Evolutionary conservation across 2,329 filamentous ascomycete genomes (phyloP).

Genomic region (Colletotrichum tanaceti): DNA sequence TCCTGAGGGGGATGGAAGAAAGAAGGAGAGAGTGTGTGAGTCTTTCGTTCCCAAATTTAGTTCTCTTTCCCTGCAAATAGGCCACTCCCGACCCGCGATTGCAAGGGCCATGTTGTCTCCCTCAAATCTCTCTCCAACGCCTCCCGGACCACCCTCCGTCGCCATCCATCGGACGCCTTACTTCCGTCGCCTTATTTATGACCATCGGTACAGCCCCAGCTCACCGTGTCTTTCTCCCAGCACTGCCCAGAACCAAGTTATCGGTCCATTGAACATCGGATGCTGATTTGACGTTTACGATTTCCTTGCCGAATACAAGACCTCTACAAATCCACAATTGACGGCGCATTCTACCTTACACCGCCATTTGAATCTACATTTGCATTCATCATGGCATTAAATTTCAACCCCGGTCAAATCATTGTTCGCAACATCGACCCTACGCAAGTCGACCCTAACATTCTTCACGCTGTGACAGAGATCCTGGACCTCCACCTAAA

Average conservation of each 20-base stretch:
- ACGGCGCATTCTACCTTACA: constrained; percentile 9
- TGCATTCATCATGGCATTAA: constrained; percentile 14
- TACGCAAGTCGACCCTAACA: constrained; percentile 18
- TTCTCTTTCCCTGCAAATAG: neutral
- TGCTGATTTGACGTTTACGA: neutral
- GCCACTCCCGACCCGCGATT: constrained; percentile 4
- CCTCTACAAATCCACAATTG: neutral
- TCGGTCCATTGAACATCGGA: neutral
- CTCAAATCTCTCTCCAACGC: constrained; percentile 16
- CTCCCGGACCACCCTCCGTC: neutral
- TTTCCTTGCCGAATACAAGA: neutral
- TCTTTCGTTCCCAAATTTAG: constrained; percentile 22
- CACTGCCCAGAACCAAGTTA: neutral
- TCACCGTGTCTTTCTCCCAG: neutral
- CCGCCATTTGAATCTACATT: constrained; percentile 1
- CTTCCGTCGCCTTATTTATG: constrained; percentile 22
- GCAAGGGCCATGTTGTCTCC: constrained; percentile 19
- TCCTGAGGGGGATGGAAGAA: constrained; percentile 9
- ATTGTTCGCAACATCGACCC: constrained; percentile 31
- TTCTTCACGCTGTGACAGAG: constrained; percentile 26
- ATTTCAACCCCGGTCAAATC: constrained; percentile 33
- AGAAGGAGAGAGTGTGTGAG: neutral
- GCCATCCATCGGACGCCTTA: neutral
- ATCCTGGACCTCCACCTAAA: constrained; percentile 34
- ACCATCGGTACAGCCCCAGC: constrained; percentile 7